Conservation (phyloP, 768 basidiomycete genomes). For the Termitomyces sp. region DNA sequence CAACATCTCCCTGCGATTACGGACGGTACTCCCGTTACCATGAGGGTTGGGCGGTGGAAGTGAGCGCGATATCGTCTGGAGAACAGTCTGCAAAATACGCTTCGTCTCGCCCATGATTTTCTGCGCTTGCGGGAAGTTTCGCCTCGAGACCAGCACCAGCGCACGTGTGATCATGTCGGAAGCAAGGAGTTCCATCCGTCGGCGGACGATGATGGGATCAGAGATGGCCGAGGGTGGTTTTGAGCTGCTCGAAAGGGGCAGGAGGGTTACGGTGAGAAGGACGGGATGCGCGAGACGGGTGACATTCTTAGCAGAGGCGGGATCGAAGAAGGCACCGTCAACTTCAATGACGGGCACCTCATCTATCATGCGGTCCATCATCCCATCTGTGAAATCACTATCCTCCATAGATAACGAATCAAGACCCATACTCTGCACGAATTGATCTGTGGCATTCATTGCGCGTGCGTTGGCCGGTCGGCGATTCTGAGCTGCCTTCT, state of each 20-base stretch:
- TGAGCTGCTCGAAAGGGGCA: slow-evolving; percentile 45
- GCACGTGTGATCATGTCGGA: slow-evolving; percentile 97
- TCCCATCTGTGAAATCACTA: slow-evolving; percentile 75
- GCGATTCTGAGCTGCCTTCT: slow-evolving; percentile 26
- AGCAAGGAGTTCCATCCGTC: slow-evolving; percentile 94
- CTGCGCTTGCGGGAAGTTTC: slow-evolving; percentile 87
- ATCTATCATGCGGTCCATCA: slow-evolving; percentile 97
- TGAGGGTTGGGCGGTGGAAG: slow-evolving; percentile 50
- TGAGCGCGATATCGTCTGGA: slow-evolving; percentile 75
- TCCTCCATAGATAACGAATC: slow-evolving; percentile 73
- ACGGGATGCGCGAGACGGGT: slow-evolving; percentile 90
- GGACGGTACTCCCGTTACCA: slow-evolving; percentile 35
- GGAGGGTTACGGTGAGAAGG: slow-evolving; percentile 87
- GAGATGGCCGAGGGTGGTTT: slow-evolving; percentile 48
- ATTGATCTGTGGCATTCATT: slow-evolving; percentile 83
- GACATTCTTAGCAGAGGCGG: slow-evolving; percentile 74
- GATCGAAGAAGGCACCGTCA: slow-evolving; percentile 93
- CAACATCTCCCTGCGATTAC: slow-evolving; percentile 76
- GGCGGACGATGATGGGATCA: slow-evolving; percentile 85
- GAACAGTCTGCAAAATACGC: slow-evolving; percentile 86
- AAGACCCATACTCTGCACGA: slow-evolving; percentile 81
- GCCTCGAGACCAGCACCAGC: slow-evolving; percentile 84
- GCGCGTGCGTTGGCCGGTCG: slow-evolving; percentile 23
- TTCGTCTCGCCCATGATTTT: slow-evolving; percentile 89
- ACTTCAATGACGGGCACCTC: slow-evolving; percentile 96